A percentile compares a stretch with the other conserved stretches of the same genome.
phyloP scores from a whole-genome alignment of 2,329 filamentous ascomycete genomes.

The Hymenoscyphus linearis region DNA sequence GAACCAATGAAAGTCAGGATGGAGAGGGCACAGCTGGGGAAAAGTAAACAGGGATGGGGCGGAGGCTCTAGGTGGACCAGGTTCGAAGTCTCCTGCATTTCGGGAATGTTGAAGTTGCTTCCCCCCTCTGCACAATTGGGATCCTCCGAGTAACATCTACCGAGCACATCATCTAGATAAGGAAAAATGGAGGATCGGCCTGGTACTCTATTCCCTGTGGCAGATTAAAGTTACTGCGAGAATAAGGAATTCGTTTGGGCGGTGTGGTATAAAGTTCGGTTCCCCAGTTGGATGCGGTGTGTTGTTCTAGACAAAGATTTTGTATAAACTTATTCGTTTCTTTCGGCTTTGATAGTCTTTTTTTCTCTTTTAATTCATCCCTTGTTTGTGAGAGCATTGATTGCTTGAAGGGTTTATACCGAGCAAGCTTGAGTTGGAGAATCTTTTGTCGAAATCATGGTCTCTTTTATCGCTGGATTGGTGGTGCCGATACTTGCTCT shows the following conservation, averaged over 20 bases:
- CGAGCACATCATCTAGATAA: neutral
- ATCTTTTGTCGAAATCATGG: conserved; percentile 1
- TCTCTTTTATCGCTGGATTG: neutral
- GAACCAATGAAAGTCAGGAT: neutral
- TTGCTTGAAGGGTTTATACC: neutral
- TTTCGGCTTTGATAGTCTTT: neutral
- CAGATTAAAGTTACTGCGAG: neutral
- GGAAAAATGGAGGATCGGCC: neutral
- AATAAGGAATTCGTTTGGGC: neutral
- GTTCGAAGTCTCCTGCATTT: neutral
- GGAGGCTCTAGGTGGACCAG: neutral
- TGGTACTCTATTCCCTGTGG: neutral
- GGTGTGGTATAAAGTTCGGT: neutral
- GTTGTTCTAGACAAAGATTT: too few species aligned
- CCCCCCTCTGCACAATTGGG: neutral
- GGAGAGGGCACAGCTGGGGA: neutral
- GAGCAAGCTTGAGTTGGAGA: neutral
- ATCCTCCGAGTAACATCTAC: neutral
- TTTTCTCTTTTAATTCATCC: neutral
- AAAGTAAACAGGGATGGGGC: neutral
- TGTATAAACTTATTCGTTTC: too few species aligned
- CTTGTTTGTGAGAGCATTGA: neutral
- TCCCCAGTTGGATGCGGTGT: neutral
- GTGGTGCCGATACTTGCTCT: neutral
- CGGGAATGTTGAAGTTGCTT: neutral